phyloP scores from a whole-genome alignment of 352 stramenopile genomes.

The Globisporangium cystogenes region DNA sequence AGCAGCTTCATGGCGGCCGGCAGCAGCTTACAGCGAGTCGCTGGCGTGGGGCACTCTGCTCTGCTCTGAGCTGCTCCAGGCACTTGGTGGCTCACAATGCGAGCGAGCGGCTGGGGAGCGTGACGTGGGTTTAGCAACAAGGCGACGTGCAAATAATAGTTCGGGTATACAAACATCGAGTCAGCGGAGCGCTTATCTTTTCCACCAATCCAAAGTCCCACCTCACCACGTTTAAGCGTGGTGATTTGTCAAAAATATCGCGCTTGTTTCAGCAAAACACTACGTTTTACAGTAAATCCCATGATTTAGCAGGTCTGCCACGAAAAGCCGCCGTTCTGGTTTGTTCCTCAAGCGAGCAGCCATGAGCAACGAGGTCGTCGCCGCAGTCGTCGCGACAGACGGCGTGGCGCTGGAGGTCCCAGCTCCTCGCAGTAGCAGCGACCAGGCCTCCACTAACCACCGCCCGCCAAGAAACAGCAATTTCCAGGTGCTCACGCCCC shows the following conservation, averaged over 20 bases:
- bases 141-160: too few species aligned
- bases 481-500: slow-evolving; percentile 3
- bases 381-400: slow-evolving; percentile 1
- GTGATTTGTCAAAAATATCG: not conserved
- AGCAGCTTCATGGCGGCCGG: slow-evolving; percentile 16
- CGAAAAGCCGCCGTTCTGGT: too few species aligned
- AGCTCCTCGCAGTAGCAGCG: not conserved
- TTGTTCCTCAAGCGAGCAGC: too few species aligned
- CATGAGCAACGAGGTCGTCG: too few species aligned
- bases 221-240: too few species aligned
- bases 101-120: not conserved
- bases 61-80: not conserved
- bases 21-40: not conserved
- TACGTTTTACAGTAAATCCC: too few species aligned
- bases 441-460: not conserved
- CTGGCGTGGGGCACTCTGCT: not conserved
- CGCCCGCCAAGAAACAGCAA: not conserved
- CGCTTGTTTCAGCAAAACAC: too few species aligned
- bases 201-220: too few species aligned
- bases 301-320: too few species aligned
- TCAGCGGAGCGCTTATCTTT: too few species aligned
- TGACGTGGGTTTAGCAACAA: too few species aligned
- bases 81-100: slow-evolving; percentile 12
- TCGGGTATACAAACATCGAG: not conserved
- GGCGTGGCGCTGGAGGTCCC: not conserved